A percentile compares a stretch with the other conserved stretches of the same genome.
Conservation (phyloP, 306 rosid genomes). For the Spatholobus suberectus region DNA sequence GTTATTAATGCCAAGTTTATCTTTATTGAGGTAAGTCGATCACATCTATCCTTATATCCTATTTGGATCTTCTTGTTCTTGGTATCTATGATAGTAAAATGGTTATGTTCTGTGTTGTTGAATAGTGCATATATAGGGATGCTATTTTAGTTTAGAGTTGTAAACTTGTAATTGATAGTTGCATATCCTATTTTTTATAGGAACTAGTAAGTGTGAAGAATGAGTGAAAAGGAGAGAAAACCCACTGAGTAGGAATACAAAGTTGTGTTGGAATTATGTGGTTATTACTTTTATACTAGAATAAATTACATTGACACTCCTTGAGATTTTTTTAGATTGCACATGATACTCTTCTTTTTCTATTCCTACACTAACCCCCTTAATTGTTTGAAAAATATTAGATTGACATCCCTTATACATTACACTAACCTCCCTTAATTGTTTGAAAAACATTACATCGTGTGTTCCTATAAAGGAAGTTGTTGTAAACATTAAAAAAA, state of each 20-base stretch:
- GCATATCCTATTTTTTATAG: not conserved
- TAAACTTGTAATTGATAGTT: not conserved
- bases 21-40: not conserved
- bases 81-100: not conserved
- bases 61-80: not conserved
- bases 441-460: too few species aligned
- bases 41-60: not conserved
- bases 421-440: too few species aligned
- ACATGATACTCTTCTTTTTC: too few species aligned
- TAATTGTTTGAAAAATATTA: too few species aligned
- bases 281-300: not conserved
- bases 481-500: too few species aligned
- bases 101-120: not conserved
- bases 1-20: not conserved
- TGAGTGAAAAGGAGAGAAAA: conserved; percentile 6
- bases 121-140: not conserved
- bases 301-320: too few species aligned
- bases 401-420: too few species aligned
- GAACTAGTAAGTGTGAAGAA: not conserved
- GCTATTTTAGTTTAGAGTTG: conserved; percentile 9
- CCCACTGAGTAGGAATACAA: conserved; percentile 8
- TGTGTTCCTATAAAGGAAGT: too few species aligned
- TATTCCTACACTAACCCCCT: too few species aligned
- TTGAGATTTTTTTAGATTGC: too few species aligned
- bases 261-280: conserved; percentile 1